Conservation (phyloP, 202 grass and related monocot species). For the Panicum hallii region DNA sequence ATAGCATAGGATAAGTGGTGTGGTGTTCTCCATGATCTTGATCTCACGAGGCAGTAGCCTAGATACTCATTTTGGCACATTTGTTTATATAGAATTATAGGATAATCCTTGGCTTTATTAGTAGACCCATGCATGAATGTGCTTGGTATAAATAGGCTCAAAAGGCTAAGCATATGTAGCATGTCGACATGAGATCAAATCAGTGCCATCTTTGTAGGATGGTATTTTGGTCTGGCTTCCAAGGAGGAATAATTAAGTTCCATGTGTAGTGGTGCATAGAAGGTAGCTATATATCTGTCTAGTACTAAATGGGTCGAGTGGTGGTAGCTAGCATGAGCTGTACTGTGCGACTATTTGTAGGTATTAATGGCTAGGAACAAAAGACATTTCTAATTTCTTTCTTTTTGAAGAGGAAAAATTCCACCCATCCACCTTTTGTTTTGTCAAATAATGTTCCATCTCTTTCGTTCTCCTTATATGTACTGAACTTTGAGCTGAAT, state of each 20-base stretch:
- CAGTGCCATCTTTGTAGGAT: conserved; percentile 38
- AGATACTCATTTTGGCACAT: conserved; percentile 23
- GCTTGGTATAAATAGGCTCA: conserved; percentile 23
- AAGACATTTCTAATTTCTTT: conserved; percentile 28
- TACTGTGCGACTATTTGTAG: conserved; percentile 23
- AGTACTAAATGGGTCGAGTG: conserved; percentile 42
- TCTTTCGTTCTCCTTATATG: conserved; percentile 24
- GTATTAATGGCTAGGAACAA: conserved; percentile 23
- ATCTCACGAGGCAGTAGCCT: conserved; percentile 30
- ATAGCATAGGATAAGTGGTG: conserved; percentile 33
- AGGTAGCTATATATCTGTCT: conserved; percentile 3
- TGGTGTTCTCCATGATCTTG: conserved; percentile 34
- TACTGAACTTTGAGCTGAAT: conserved; percentile 11
- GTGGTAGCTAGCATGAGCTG: not conserved
- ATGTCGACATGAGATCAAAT: conserved; percentile 39
- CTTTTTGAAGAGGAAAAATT: not conserved
- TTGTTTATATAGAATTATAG: conserved; percentile 32
- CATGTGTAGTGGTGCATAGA: conserved; percentile 24
- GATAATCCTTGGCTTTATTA: conserved; percentile 40
- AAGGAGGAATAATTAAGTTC: conserved; percentile 48
- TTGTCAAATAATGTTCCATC: conserved; percentile 45
- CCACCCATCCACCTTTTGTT: conserved; percentile 30
- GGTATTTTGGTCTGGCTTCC: conserved; percentile 38
- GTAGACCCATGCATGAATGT: conserved; percentile 17
- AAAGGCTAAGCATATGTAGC: conserved; percentile 30